phyloP scores from a whole-genome alignment of 441 rosid species.

The Pelargonium cotyledonis region DNA sequence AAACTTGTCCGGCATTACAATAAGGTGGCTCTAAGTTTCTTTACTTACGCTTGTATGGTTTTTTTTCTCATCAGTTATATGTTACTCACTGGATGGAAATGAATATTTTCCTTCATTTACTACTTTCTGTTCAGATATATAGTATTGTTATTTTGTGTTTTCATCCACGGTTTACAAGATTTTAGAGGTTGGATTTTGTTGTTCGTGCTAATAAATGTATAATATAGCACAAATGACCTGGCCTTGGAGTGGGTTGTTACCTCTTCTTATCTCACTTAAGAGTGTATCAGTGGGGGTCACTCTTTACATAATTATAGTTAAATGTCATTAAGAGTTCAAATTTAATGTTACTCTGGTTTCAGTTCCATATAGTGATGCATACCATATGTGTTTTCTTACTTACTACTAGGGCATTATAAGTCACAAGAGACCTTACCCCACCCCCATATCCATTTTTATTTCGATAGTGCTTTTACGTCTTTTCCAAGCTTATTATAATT shows the following conservation, averaged over 20 bases:
- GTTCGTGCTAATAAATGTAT: neutral
- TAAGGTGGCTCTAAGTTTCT: conserved; percentile 43
- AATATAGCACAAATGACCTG: neutral
- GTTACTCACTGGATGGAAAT: neutral
- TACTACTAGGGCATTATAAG: neutral
- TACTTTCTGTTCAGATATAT: neutral
- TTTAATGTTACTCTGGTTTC: too few relatives aligned
- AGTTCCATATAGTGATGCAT: too few relatives aligned
- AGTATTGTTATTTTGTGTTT: neutral
- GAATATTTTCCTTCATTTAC: neutral
- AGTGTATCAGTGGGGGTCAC: too few relatives aligned
- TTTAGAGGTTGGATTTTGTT: neutral
- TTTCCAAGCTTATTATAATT: neutral
- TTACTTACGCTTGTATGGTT: neutral
- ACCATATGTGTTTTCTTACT: too few relatives aligned
- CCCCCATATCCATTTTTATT: neutral
- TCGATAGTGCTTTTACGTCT: neutral
- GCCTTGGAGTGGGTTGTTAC: neutral
- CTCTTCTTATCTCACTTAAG: too few relatives aligned
- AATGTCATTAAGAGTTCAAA: too few relatives aligned
- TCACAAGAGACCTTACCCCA: neutral
- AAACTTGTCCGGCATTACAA: conserved; percentile 55
- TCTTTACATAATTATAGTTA: too few relatives aligned
- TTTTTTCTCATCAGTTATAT: neutral
- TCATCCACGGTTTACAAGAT: neutral